These are phyloP conservation scores for Solanum ossicruentum DNA, from an alignment of 257 asterid species.

Conservation along the genomic window DNA sequence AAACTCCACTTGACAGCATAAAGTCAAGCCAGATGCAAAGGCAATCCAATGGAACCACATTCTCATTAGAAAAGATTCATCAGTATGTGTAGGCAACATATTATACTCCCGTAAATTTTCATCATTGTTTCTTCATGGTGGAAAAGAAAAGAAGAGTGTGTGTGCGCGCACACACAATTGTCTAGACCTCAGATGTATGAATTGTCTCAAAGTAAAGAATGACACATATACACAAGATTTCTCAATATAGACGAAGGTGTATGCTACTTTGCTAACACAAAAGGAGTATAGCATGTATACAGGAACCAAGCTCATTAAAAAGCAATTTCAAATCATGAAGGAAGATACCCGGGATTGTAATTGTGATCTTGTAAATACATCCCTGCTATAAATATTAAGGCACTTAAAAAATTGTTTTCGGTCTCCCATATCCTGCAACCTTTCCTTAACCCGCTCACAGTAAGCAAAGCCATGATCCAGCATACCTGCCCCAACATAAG, in stretches of 20 bases:
- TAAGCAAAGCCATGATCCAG: conserved; percentile 41
- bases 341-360: conserved; percentile 42
- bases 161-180: too few species aligned
- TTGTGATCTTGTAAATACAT: conserved; percentile 35
- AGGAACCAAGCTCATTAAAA: background rate
- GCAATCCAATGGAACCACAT: background rate
- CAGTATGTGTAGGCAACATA: background rate
- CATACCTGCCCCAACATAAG: conserved; percentile 35
- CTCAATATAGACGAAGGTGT: background rate
- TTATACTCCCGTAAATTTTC: background rate
- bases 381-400: conserved; percentile 34
- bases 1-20: background rate
- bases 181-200: background rate
- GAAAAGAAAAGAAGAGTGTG: too few species aligned
- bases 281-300: background rate
- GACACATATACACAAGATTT: background rate
- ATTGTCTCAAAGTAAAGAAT: background rate
- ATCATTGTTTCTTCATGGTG: background rate
- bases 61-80: background rate
- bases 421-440: conserved; percentile 32
- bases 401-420: conserved; percentile 43
- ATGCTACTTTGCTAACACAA: background rate
- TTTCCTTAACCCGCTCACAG: conserved; percentile 45
- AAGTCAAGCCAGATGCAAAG: background rate
- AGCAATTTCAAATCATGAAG: conserved; percentile 2